A percentile compares a stretch with the other conserved stretches of the same genome.
Conservation (phyloP, 257 asterid genomes). For the Solanum verrucosum region DNA sequence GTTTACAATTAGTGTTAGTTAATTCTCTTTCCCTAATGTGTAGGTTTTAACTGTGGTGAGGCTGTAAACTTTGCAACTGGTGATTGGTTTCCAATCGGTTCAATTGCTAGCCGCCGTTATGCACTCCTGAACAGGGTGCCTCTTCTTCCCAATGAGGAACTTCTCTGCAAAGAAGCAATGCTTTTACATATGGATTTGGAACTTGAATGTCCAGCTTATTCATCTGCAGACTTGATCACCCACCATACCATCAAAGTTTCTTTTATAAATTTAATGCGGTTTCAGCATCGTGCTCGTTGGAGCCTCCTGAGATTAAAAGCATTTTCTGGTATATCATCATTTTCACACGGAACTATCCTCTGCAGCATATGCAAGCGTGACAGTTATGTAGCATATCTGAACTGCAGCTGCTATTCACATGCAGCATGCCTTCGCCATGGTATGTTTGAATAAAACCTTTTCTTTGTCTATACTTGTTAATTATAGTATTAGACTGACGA, state of each 20-base stretch:
- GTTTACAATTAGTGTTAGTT: not conserved
- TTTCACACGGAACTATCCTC: slow-evolving; percentile 77
- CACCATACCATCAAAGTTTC: slow-evolving; percentile 51
- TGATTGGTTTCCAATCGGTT: slow-evolving; percentile 93
- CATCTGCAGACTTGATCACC: slow-evolving; percentile 36
- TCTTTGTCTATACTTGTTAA: not conserved
- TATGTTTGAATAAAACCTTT: slow-evolving; percentile 13
- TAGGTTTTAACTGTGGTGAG: slow-evolving; percentile 98
- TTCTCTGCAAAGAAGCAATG: slow-evolving; percentile 94
- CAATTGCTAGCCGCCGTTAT: slow-evolving; percentile 86
- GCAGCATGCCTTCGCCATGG: slow-evolving; percentile 94
- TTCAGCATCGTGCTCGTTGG: slow-evolving; percentile 86
- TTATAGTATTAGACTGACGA: not conserved
- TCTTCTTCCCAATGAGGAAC: slow-evolving; percentile 93
- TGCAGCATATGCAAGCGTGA: slow-evolving; percentile 91
- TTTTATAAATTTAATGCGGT: slow-evolving; percentile 68
- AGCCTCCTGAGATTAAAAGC: slow-evolving; percentile 47
- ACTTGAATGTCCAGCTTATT: slow-evolving; percentile 30
- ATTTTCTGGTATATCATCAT: slow-evolving; percentile 33
- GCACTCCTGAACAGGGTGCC: slow-evolving; percentile 80
- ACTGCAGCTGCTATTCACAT: slow-evolving; percentile 69
- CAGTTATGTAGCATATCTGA: slow-evolving; percentile 73
- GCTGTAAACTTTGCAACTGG: slow-evolving; percentile 97
- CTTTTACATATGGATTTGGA: slow-evolving; percentile 30
- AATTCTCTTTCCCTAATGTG: not conserved